A percentile compares a stretch with the other conserved stretches of the same genome.
phyloP scores from a whole-genome alignment of 352 stramenopile genomes.

The Blastocystis sp. region DNA sequence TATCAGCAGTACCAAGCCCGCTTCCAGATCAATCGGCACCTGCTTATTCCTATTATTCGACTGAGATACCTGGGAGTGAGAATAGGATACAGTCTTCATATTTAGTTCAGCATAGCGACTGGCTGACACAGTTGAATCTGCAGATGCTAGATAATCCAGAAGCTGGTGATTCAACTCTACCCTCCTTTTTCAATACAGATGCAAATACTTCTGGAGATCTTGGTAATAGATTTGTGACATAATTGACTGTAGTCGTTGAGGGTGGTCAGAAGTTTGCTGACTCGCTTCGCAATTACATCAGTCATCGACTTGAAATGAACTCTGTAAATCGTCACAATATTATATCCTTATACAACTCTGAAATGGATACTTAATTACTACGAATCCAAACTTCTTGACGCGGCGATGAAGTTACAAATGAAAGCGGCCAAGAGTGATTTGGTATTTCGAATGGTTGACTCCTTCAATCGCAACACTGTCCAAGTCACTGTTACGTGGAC shows the following conservation, averaged over 20 bases:
- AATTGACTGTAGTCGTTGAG: neutral
- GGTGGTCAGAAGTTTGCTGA: conserved; percentile 43
- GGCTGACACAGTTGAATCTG: conserved; percentile 58
- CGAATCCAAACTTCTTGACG: conserved; percentile 37
- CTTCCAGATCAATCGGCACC: neutral
- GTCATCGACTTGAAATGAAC: conserved; percentile 11
- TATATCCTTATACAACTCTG: conserved; percentile 2
- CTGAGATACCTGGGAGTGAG: conserved; percentile 32
- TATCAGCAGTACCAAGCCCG: neutral
- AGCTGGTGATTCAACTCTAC: neutral
- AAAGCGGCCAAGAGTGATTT: conserved; percentile 66
- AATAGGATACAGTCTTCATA: neutral
- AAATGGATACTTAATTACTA: conserved; percentile 27
- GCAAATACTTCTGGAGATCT: neutral
- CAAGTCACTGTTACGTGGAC: conserved; percentile 56
- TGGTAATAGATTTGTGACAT: neutral
- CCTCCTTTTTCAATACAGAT: conserved; percentile 32
- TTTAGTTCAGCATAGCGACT: conserved; percentile 63
- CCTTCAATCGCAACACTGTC: conserved; percentile 63
- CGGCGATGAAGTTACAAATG: conserved; percentile 49
- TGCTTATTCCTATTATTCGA: conserved; percentile 17
- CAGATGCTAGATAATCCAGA: conserved; percentile 50
- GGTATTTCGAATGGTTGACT: conserved; percentile 64
- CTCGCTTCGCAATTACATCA: conserved; percentile 57
- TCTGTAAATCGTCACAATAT: conserved; percentile 34